Base-by-base conservation (phyloP, 2,329 filamentous ascomycete genomes). In the Chrysosporium queenslandicum region DNA sequence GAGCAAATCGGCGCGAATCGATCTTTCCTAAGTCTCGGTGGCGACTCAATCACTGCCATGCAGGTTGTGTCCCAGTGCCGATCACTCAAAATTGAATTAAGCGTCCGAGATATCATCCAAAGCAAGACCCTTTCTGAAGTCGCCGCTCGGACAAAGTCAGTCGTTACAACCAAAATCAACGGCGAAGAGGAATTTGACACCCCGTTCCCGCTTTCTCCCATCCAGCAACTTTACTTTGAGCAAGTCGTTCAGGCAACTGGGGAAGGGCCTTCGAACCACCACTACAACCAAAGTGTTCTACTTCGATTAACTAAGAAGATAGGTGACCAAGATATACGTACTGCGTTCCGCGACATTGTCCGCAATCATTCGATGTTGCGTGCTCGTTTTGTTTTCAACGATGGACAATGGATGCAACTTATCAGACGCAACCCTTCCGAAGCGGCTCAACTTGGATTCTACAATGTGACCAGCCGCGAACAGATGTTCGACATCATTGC, bases 291-390 rank as follows among this genome's bases (percentile, higher is more conserved):
- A 45, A 59, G 56, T 14, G 54, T 59, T 29, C 49, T 48, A 12
- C 16, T 55, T 12, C 18, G 23, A 23, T 20, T 55, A 2, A 39
- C 23, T 11, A 25, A 23, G 23, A 20, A 21, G 63, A 5, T 67
- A 63, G 47, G 59, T 52, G 4, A 65, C 66, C 54, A 55, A 59
- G 7, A 56, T 56, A 14, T 62, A 65, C 42, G 55, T 62, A 27
- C 7, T 12, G 45, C 20, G 5, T 11, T 49, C 12, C 56, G 57
- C 23, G 46, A 50, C 3, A 50, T 56, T 6, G 58, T 52, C 18
- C 12, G 30, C n/a, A 30, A 21, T 18, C 50, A 52, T 14, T 23
- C 50, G 29, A 12, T 36, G 6, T 29, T 52, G 4, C 50, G 50
- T 21, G 25, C 42, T 6, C 41, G 50, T 5, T 45, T 52, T 16